A percentile compares a stretch with the other conserved stretches of the same genome.
Evolutionary conservation across 352 stramenopile species (phyloP).

Genomic region (Phytophthora crassamura): DNA sequence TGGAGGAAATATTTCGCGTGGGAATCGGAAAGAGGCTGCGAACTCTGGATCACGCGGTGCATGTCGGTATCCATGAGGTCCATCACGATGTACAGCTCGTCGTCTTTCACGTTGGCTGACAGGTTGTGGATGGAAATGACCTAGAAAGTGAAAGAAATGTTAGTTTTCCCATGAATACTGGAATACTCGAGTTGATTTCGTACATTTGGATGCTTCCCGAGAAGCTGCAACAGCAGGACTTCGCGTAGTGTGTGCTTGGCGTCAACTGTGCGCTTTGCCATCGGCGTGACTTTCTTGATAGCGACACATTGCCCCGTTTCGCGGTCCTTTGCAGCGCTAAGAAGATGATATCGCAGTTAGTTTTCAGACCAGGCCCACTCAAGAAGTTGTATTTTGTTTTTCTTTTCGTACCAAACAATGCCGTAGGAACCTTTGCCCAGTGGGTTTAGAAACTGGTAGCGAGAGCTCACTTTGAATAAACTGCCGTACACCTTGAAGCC

Average conservation of each 20-base stretch:
- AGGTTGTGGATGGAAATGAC: constrained; percentile 87
- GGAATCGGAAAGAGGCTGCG: constrained; percentile 70
- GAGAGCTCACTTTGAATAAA: constrained; percentile 82
- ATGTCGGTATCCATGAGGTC: constrained; percentile 95
- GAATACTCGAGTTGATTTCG: neutral
- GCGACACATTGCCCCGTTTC: constrained; percentile 82
- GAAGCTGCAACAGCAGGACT: constrained; percentile 85
- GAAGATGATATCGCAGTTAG: neutral
- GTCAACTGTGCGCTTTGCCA: constrained; percentile 81
- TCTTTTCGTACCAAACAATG: constrained; percentile 77
- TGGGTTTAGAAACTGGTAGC: constrained; percentile 89
- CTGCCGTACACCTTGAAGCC: constrained; percentile 85
- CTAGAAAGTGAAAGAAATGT: constrained; percentile 37
- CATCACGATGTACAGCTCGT: constrained; percentile 97
- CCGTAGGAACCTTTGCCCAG: constrained; percentile 93
- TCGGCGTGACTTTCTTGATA: constrained; percentile 93
- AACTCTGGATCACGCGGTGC: constrained; percentile 89
- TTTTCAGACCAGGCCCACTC: no score
- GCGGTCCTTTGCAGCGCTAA: constrained; percentile 77
- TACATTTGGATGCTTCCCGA: constrained; percentile 90
- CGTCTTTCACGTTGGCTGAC: constrained; percentile 86
- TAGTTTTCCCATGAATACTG: neutral
- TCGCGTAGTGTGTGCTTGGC: constrained; percentile 92
- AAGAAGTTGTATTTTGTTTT: no score
- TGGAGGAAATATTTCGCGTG: constrained; percentile 93